These are phyloP conservation scores for Oryza glaberrima DNA, from an alignment of 176 grass and related monocot genomes.

Conservation along the genomic window DNA sequence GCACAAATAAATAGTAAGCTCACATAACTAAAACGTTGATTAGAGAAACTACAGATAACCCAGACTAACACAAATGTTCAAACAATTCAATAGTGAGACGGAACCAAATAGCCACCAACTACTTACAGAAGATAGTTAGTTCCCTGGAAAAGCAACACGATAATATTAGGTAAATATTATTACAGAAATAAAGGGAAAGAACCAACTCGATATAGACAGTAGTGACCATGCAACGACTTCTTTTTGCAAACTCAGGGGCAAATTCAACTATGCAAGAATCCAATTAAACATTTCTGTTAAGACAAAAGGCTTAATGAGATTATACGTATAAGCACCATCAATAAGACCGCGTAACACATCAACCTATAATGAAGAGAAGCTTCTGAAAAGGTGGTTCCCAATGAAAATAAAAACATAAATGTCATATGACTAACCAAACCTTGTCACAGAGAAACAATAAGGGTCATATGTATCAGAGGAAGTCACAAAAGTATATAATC, in stretches of 20 bases:
- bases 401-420: background rate
- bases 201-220: background rate
- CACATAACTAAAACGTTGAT: background rate
- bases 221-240: background rate
- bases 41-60: background rate
- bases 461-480: background rate
- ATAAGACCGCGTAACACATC: background rate
- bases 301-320: background rate
- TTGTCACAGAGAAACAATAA: background rate
- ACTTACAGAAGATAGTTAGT: background rate
- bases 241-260: background rate
- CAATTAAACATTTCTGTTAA: background rate
- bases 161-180: background rate
- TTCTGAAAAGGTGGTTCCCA: background rate
- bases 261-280: background rate
- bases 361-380: background rate
- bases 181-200: background rate
- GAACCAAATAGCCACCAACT: background rate
- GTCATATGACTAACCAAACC: background rate
- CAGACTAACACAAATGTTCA: background rate
- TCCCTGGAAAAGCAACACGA: background rate
- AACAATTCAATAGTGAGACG: constrained; percentile 2
- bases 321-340: background rate
- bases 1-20: background rate
- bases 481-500: too few relatives aligned